A percentile compares a stretch with the other conserved stretches of the same genome.
Conservation (phyloP, 148 eudicot species). For the Bassia scoparia region DNA sequence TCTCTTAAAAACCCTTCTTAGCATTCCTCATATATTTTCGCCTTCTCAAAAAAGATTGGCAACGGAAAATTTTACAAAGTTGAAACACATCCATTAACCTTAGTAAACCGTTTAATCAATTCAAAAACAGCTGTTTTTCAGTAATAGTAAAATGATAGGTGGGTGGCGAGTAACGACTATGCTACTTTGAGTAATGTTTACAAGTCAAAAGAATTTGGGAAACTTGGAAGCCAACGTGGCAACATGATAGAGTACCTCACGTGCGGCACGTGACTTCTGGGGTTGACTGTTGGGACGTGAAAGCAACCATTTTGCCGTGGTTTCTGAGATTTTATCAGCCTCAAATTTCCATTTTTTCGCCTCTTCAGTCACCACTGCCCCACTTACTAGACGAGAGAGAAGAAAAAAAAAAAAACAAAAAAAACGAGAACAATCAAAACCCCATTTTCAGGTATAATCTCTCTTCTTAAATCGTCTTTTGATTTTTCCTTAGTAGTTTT, state of each 20-base stretch:
- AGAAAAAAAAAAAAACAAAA: neutral
- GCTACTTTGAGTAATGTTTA: neutral
- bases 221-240: conserved; percentile 23
- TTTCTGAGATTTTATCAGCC: neutral
- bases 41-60: no score
- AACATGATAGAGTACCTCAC: conserved; percentile 20
- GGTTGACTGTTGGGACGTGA: conserved; percentile 19
- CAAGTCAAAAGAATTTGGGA: neutral
- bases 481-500: neutral
- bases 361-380: conserved; percentile 3
- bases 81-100: no score
- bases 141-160: no score
- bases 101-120: no score
- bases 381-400: neutral
- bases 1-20: no score
- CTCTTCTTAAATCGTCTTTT: neutral
- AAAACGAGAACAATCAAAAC: neutral
- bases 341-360: neutral
- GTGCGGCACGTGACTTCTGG: conserved; percentile 22
- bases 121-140: no score
- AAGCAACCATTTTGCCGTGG: conserved; percentile 22
- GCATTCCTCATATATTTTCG: no score
- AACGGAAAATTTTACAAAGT: no score
- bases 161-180: neutral
- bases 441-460: conserved; percentile 19